Evolutionary conservation across 2,329 filamentous ascomycete genomes (phyloP).

Genomic region (Paracoccidioides lutzii): DNA sequence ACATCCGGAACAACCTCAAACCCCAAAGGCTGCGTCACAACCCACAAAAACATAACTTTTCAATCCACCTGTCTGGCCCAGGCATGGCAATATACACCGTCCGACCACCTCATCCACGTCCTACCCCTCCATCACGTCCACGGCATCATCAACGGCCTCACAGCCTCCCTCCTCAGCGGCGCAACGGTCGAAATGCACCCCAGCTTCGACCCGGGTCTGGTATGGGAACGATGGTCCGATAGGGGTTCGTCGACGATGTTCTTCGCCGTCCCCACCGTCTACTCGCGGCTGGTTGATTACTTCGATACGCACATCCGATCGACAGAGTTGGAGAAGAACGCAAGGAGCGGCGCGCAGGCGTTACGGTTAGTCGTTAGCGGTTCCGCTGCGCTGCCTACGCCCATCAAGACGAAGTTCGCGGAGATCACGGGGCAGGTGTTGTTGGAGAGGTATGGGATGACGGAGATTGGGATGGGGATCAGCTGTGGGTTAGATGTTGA

Average conservation of each 20-base stretch:
- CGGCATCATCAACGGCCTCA: slow-evolving; percentile 39
- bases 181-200: slow-evolving; percentile 37
- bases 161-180: slow-evolving; percentile 35
- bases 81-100: slow-evolving; percentile 29
- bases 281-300: slow-evolving; percentile 36
- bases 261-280: slow-evolving; percentile 41
- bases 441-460: slow-evolving; percentile 39
- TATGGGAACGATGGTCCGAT: slow-evolving; percentile 36
- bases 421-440: slow-evolving; percentile 32
- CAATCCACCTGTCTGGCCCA: slow-evolving; percentile 20
- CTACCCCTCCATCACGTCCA: slow-evolving; percentile 41
- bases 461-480: slow-evolving; percentile 38
- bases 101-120: slow-evolving; percentile 38
- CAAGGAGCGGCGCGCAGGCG: slow-evolving; percentile 22
- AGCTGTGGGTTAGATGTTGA: slow-evolving; percentile 32
- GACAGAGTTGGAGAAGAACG: slow-evolving; percentile 21
- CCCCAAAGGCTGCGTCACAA: slow-evolving; percentile 33
- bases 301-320: slow-evolving; percentile 28
- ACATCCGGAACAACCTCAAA: slow-evolving; percentile 31
- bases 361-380: slow-evolving; percentile 31
- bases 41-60: slow-evolving; percentile 29
- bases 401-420: slow-evolving; percentile 29
- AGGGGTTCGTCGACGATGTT: slow-evolving; percentile 34
- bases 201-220: slow-evolving; percentile 31
- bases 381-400: slow-evolving; percentile 31